Percentiles rank a stretch among this genome's conserved stretches.
Conservation (phyloP, 148 eudicot genomes). For the Polygonum maritimum region DNA sequence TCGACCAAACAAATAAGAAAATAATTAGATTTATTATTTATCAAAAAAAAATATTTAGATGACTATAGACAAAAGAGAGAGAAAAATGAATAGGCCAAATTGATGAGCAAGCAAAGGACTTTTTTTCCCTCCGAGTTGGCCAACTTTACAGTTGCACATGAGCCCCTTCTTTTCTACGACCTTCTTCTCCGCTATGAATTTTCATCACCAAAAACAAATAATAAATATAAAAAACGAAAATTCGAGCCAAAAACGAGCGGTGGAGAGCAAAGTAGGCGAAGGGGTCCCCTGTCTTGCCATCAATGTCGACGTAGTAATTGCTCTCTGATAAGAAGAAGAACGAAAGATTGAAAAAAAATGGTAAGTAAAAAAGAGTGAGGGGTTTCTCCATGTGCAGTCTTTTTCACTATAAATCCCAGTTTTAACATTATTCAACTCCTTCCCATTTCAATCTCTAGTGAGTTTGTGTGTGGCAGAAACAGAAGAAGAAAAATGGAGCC, state of each 20-base stretch:
- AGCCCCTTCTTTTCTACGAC: background rate
- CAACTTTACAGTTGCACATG: background rate
- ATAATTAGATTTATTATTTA: too few species aligned
- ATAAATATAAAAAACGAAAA: background rate
- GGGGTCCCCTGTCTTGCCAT: slow-evolving; percentile 9
- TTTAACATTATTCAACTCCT: background rate
- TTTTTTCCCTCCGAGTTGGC: background rate
- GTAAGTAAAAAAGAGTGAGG: background rate
- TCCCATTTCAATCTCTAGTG: background rate
- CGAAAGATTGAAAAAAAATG: background rate
- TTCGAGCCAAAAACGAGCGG: slow-evolving; percentile 17
- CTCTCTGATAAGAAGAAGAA: background rate
- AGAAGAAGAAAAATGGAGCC: slow-evolving; percentile 13
- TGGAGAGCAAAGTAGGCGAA: background rate
- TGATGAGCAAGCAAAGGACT: too few species aligned
- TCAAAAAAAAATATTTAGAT: too few species aligned
- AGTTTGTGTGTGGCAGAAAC: slow-evolving; percentile 2
- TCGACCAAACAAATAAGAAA: too few species aligned
- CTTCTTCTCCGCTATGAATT: background rate
- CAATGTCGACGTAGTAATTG: slow-evolving; percentile 14
- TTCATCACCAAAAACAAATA: background rate
- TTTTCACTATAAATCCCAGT: slow-evolving; percentile 22
- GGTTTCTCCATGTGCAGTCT: slow-evolving; percentile 8
- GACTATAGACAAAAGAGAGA: too few species aligned
- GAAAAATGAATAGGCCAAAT: too few species aligned